Conservation (phyloP, 192 early-diverging fungal species). For the Dimargaris cristalligena region DNA sequence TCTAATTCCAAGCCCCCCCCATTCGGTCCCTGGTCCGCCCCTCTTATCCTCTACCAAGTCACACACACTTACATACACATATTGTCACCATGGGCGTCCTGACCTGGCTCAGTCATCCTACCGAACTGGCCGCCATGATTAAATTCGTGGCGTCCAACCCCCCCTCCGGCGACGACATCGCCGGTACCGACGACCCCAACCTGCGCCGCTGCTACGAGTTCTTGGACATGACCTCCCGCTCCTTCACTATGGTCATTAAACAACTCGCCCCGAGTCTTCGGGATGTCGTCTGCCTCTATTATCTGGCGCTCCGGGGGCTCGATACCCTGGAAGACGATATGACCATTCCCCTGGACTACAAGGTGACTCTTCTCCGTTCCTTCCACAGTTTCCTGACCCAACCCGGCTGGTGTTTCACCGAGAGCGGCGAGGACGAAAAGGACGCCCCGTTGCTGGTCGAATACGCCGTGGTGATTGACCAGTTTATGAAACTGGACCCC, state of each 20-base stretch:
- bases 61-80: too few relatives aligned
- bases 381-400: slow-evolving; percentile 72
- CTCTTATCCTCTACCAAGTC: too few relatives aligned
- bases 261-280: slow-evolving; percentile 60
- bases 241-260: slow-evolving; percentile 91
- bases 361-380: slow-evolving; percentile 52
- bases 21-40: too few relatives aligned
- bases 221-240: slow-evolving; percentile 85
- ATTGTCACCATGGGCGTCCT: slow-evolving; percentile 35
- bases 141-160: slow-evolving; percentile 41
- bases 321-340: slow-evolving; percentile 99
- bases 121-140: slow-evolving; percentile 70
- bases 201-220: slow-evolving; percentile 71
- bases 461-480: slow-evolving; percentile 76
- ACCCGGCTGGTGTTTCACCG: slow-evolving; percentile 61
- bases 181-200: slow-evolving; percentile 28
- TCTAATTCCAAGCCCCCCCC: too few relatives aligned
- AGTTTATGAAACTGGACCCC: slow-evolving; percentile 62
- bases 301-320: slow-evolving; percentile 84
- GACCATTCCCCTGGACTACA: slow-evolving; percentile 62
- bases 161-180: slow-evolving; percentile 35
- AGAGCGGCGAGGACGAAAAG: slow-evolving; percentile 85
- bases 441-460: slow-evolving; percentile 78
- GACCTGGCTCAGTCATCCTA: slow-evolving; percentile 59
- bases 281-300: slow-evolving; percentile 85